Base-by-base conservation (phyloP, 352 stramenopile genomes). In the Phytophthora crassamura region DNA sequence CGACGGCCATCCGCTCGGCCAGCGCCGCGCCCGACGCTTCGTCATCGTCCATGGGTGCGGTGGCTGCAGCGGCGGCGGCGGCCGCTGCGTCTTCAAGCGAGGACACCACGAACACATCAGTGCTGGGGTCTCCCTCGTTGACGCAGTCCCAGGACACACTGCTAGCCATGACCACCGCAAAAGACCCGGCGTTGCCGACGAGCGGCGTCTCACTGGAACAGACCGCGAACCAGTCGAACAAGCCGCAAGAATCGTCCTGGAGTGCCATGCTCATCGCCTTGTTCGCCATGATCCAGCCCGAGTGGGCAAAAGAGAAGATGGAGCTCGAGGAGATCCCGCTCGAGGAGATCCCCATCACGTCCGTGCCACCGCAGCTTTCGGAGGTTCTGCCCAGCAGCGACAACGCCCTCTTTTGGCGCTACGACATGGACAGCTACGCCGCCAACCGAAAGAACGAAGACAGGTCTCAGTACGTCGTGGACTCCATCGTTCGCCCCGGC, bases 371-470 rank as follows among this genome's bases (percentile, higher is more conserved):
- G 7, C 74, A 80, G 48, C 47, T 89, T 16, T 88, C 78, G 2
- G 80, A 89, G 43, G 80, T 88, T 7, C 50, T 89, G 2, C 47
- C 53, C 6, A 74, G 77, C 69, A 70, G 72, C 6, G 50, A 80
- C 47, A 35, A 34, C 11, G 66, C 75, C 2, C 45, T 85, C 14
- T 85, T 89, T 50, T 89, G 80, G 80, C 78, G 80, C 41, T 88
- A 78, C 48, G 80, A 89, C 45, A 85, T 86, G 80, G 78, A 89
- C 67, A 86, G 76, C 68, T 89, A 89, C 49, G 80, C 80, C 9
- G 80, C 80, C 12, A 89, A 89, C 52, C 69, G 75, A 16, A 78
- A 77, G 58, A 89, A 89, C 33, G 80, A 89, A 67, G 80, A 89
- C 63, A 79, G 80, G 11, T 80, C 80, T 30, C 78, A 89, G 51